Percentiles rank a stretch among this genome's conserved stretches.
Conservation (phyloP, 2,329 filamentous ascomycete species). For the Fusarium gaditjirri region DNA sequence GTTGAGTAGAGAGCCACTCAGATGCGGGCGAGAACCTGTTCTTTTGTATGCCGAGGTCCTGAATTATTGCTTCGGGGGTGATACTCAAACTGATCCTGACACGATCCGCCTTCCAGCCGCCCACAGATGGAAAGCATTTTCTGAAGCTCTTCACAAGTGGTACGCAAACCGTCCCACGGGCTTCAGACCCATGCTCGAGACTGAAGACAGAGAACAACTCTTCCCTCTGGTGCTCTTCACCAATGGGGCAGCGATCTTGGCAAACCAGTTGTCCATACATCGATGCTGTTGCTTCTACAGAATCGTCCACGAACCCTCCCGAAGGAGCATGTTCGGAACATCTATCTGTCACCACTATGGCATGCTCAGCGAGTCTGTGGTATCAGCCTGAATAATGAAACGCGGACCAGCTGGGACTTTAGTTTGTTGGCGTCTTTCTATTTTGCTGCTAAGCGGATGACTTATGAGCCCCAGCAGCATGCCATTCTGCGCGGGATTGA, state of each 20-base stretch:
- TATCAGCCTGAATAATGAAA: conserved; percentile 59
- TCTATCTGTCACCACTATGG: conserved; percentile 57
- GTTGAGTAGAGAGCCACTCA: conserved; percentile 33
- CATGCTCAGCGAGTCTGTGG: conserved; percentile 61
- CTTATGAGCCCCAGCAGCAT: conserved; percentile 59
- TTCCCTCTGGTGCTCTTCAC: conserved; percentile 53
- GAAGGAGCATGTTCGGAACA: conserved; percentile 46
- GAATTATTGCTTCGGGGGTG: conserved; percentile 44
- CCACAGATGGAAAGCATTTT: conserved; percentile 46
- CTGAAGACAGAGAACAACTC: conserved; percentile 45
- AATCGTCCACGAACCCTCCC: conserved; percentile 59
- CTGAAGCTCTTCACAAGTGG: conserved; percentile 49
- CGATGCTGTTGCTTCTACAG: conserved; percentile 63
- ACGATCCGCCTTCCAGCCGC: conserved; percentile 31
- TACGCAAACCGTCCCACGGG: conserved; percentile 47
- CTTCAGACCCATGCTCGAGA: conserved; percentile 50
- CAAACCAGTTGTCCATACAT: conserved; percentile 67
- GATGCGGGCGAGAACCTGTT: conserved; percentile 43
- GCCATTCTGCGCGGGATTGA: conserved; percentile 54
- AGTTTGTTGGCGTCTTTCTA: conserved; percentile 59
- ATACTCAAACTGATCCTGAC: conserved; percentile 19
- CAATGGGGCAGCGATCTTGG: conserved; percentile 55
- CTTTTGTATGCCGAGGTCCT: conserved; percentile 50
- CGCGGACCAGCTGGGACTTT: conserved; percentile 58
- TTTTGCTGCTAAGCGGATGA: conserved; percentile 58